Evolutionary conservation across 257 asterid species (phyloP).

Genomic region (Penstemon barbatus): DNA sequence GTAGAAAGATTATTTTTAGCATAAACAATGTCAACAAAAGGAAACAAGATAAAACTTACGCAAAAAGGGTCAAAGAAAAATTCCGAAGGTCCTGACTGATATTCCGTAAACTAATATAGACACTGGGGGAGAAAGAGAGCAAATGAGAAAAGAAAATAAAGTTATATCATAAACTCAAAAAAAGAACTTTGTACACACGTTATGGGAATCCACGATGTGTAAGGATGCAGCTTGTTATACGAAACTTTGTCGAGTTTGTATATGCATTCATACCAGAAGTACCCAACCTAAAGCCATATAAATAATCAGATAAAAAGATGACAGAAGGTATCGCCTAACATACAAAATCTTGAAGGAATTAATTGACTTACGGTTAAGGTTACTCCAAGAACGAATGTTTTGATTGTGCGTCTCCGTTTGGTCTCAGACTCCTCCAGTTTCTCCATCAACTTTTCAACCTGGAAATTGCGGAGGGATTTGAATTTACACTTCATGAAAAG

Average conservation of each 20-base stretch:
- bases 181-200: conserved; percentile 48
- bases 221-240: conserved; percentile 93
- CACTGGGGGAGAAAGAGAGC: conserved; percentile 46
- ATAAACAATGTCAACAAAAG: conserved; percentile 2
- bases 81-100: conserved; percentile 76
- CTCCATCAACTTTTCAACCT: conserved; percentile 98
- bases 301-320: conserved; percentile 11
- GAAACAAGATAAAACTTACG: conserved; percentile 56
- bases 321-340: conserved; percentile 1
- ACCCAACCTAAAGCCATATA: conserved; percentile 50
- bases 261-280: conserved; percentile 80
- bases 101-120: conserved; percentile 87
- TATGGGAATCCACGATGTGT: conserved; percentile 99
- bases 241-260: conserved; percentile 90
- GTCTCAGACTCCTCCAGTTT: conserved; percentile 86
- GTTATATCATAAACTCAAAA: not conserved
- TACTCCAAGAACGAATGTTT: conserved; percentile 53
- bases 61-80: conserved; percentile 82
- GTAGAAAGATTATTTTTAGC: conserved; percentile 3
- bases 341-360: conserved; percentile 9
- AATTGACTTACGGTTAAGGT: conserved; percentile 58
- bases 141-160: not conserved
- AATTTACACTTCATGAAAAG: conserved; percentile 22
- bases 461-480: conserved; percentile 22
- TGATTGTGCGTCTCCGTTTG: conserved; percentile 69